Base-by-base conservation (phyloP, 768 basidiomycete species). In the Inosperma sp. region DNA sequence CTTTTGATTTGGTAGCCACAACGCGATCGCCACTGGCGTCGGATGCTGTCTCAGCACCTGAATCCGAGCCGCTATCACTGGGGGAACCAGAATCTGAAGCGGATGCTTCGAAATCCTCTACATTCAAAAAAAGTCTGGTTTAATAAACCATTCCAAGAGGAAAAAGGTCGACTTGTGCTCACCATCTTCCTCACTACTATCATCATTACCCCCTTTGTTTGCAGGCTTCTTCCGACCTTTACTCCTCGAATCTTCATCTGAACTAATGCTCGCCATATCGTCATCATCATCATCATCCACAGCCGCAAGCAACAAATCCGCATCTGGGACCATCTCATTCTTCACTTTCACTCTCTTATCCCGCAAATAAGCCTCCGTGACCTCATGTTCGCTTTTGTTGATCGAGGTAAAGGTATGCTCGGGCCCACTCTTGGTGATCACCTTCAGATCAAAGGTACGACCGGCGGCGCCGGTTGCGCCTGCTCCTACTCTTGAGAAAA, bases 301-400 rank as follows among this genome's bases (percentile, higher is more conserved):
- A 19, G 80, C 80, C 40, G 76, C 78, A 68, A 89, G 68, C 59
- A 88, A 75, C 54, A 89, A 72, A 62, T 93, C 84, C 16, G 84
- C 84, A 61, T 96, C 94, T 12, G 88, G 86, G 46, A 88, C 81
- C 81, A 93, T 92, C 79, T 95, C 93, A 67, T 92, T 95, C 81
- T 96, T 96, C 56, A 95, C 80, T 59, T 84, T 81, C 57, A 98
- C 81, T 68, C 93, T 94, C 77, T 96, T 95, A 23, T 87, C 84
- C 60, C 83, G 83, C 59, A 99, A 69, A 67, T 90, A 98, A 17
- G 80, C 75, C 61, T 93, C 89, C 26, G 90, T 87, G 12, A 81
- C 77, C 52, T 88, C 88, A 57, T 93, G 86, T 62, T 99, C 96
- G 64, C 97, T 95, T 70, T 95, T 97, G 69, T 89, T 89, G 68